These are phyloP conservation scores for Gossypium aridum DNA, from an alignment of 441 rosid genomes.

Conservation along the genomic window DNA sequence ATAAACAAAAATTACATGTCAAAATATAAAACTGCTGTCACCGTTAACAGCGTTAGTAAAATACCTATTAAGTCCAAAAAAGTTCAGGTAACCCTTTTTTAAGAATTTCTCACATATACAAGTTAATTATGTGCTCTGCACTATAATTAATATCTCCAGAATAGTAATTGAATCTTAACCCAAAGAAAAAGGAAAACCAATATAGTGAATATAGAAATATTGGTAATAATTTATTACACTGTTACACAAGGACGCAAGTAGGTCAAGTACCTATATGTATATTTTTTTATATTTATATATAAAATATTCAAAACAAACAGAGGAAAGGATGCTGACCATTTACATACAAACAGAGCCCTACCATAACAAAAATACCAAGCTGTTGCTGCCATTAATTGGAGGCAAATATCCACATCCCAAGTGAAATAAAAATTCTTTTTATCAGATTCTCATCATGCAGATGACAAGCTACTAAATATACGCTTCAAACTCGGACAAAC, in stretches of 20 bases:
- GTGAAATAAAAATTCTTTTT: background rate
- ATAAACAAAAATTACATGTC: no score
- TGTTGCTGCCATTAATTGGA: constrained; percentile 3
- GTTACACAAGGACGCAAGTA: constrained; percentile 12
- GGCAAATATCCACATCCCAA: background rate
- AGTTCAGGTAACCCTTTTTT: no score
- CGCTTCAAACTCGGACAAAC: constrained; percentile 89
- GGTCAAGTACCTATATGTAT: constrained; percentile 18
- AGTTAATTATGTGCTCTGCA: background rate
- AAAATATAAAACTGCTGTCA: no score
- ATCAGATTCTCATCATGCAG: constrained; percentile 15
- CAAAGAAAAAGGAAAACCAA: background rate
- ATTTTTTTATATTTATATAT: background rate
- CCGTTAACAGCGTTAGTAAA: no score
- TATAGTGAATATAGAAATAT: background rate
- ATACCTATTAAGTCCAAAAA: no score
- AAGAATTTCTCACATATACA: no score
- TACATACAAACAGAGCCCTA: constrained; percentile 19
- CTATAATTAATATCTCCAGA: background rate
- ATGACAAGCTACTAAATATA: constrained; percentile 53
- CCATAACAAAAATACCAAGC: constrained; percentile 13
- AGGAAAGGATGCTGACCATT: constrained; percentile 12
- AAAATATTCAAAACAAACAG: constrained; percentile 10
- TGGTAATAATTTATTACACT: constrained; percentile 17
- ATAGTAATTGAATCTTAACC: background rate